A percentile compares a stretch with the other conserved stretches of the same genome.
phyloP scores from a whole-genome alignment of 257 asterid genomes.

The Fraxinus americana region DNA sequence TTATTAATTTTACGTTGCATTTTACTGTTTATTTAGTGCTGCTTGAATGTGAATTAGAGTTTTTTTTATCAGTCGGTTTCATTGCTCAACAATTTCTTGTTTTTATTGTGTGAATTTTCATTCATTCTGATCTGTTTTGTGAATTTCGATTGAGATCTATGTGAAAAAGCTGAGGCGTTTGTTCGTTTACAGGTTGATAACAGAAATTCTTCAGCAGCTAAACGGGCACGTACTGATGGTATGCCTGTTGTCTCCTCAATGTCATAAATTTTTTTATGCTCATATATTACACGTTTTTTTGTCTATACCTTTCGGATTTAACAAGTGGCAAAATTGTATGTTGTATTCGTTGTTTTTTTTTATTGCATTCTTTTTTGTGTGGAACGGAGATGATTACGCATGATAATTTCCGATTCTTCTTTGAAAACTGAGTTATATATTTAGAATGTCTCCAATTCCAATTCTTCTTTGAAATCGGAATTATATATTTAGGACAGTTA shows the following conservation, averaged over 20 bases:
- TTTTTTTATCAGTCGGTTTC: background rate
- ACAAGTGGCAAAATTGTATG: background rate
- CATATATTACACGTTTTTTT: background rate
- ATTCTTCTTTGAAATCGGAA: background rate
- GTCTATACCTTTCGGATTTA: background rate
- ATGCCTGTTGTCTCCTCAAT: background rate
- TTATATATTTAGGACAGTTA: background rate
- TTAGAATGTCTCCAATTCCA: background rate
- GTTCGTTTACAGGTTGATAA: constrained; percentile 11
- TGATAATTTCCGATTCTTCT: background rate
- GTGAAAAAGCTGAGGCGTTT: background rate
- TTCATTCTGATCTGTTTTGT: background rate
- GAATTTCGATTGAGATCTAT: background rate
- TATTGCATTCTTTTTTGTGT: background rate
- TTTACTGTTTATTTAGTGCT: background rate
- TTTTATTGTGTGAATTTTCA: background rate
- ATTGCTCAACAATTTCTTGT: background rate
- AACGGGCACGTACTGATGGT: constrained; percentile 22
- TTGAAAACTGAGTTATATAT: background rate
- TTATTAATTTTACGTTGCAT: background rate
- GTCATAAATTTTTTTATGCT: background rate
- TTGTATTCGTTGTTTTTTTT: background rate
- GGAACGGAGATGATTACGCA: background rate
- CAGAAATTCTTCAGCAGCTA: constrained; percentile 18
- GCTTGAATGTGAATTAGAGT: background rate